Base-by-base conservation (phyloP, 2,329 filamentous ascomycete genomes). In the Fusarium sp. region DNA sequence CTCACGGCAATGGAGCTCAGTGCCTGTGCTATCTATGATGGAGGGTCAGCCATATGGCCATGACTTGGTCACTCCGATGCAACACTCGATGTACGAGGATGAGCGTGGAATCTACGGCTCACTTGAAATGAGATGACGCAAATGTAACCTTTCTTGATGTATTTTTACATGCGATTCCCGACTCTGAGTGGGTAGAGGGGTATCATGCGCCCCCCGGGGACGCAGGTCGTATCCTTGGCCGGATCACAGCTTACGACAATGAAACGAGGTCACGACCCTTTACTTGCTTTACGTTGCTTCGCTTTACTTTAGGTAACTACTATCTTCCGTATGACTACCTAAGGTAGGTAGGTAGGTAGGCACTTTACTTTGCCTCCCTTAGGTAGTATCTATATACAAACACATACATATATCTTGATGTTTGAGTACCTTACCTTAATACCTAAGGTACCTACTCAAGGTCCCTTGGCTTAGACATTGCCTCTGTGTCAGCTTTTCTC, bases 181-280 rank as follows among this genome's bases (percentile, higher is more conserved):
- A 57, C 41, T 54, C 45, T 73, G 30, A 42, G 24, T 60, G 58
- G 45, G 42, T 59, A 65, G 55, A 38, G 51, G 50, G 62, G 41
- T 34, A 59, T 45, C 18, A 54, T 60, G 57, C 36, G 55, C 66
- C 52, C 32, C 50, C 47, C 39, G 28, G 62, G 62, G 71, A 55
- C 57, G 71, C 71, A 74, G 67, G 67, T 54, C 67, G 59, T 74
- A 54, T 51, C 59, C 48, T 61, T 18, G 42, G 51, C 62, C 69
- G 51, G 63, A 74, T 50, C 63, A 74, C 70, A 67, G 55, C 66
- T 74, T 73, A 63, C 66, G 72, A 73, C 62, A 74, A 67, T 63
- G 56, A 66, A 62, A 71, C 57, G 66, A 74, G 57, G 66, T 42
- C 58, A 73, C 63, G 67, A 71, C 56, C 45, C 52, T 57, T 68